Evolutionary conservation across 441 rosid species (phyloP), one percentile per base, ranked within the genome.

Genomic region (Rhodomyrtus psidioides): DNA sequence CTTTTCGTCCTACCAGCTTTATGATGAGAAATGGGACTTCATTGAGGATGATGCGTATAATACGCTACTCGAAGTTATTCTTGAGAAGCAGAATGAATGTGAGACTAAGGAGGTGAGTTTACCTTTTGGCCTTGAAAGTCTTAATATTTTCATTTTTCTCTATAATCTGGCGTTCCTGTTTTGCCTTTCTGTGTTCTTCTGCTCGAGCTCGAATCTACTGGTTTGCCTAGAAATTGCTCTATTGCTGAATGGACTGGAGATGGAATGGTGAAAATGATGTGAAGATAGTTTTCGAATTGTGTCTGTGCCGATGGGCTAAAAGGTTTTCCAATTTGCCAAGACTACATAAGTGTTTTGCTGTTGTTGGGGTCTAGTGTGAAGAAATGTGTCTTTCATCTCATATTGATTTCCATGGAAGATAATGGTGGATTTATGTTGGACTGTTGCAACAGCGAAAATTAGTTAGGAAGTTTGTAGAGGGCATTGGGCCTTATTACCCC

Each of bases 11-110:
- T n/a, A n/a, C n/a, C n/a, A n/a, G n/a, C n/a, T n/a, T n/a, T n/a
- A n/a, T n/a, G n/a, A n/a, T n/a, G n/a, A n/a, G n/a, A n/a, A n/a
- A n/a, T n/a, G n/a, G n/a, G n/a, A n/a, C n/a, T n/a, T n/a, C n/a
- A n/a, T n/a, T n/a, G n/a, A n/a, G n/a, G n/a, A n/a, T n/a, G n/a
- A n/a, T n/a, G n/a, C n/a, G n/a, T n/a, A n/a, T n/a, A n/a, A n/a
- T n/a, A n/a, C n/a, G n/a, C n/a, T n/a, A 21, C 59, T 90, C 26
- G 89, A 90, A 3, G 30, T 85, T 16, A 53, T 90, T 59, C 74
- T 90, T 55, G 90, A 87, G 74, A 87, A 86, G 81, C 58, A 24
- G 85, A 87, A 84, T 27, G 84, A 59, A 62, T 14, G 34, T 12
- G 53, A 75, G 62, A 79, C 87, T 30, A 83, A 17, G 65, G 59